Evolutionary conservation across 2,329 filamentous ascomycete species (phyloP), one percentile per base, ranked within the genome.

Genomic region (Fusarium citri): DNA sequence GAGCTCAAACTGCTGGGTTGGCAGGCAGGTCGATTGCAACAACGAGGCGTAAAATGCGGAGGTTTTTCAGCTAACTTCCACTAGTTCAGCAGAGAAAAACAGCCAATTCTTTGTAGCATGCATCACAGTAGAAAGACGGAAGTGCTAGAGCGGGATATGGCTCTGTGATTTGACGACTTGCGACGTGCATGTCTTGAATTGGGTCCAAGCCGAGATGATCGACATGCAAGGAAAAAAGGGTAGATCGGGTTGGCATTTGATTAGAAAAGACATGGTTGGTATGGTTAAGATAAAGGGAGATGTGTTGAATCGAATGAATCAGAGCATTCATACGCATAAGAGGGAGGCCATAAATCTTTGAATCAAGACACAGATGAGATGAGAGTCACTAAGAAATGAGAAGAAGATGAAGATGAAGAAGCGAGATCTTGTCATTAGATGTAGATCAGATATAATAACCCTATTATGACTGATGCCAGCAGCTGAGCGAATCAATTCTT

Each of bases 141-240:
- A 51, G 42, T 40, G 31, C 22, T 59, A 62, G 23, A 46, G 66
- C 22, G 20, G 41, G 26, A 23, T 30, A 40, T 51, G 23, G 28
- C 31, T 45, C 40, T 67, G 37, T 64, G 67, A 69, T 69, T 70
- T 68, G 67, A 68, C 49, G 28, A 40, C 49, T 42, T 42, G 26
- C 18, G 49, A 45, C 45, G 26, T 20, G 23, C 45, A 59, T 55
- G 56, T 67, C 66, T 64, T 40, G 23, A 59, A 53, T 53, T 53
- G 56, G 42, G 41, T 37, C 42, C 54, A 58, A 55, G 62, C 49
- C 57, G 45, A 56, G 53, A 43, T 64, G 66, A 70, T 69, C 67
- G 46, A 51, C 26, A 67, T 67, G 66, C 62, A 70, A 69, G 67
- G 66, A 30, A 69, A 69, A 69, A 69, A 26, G 26, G 20, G 12